Base-by-base conservation (phyloP, 1,284 basidiomycete genomes). In the Stygiomarasmius scandens region DNA sequence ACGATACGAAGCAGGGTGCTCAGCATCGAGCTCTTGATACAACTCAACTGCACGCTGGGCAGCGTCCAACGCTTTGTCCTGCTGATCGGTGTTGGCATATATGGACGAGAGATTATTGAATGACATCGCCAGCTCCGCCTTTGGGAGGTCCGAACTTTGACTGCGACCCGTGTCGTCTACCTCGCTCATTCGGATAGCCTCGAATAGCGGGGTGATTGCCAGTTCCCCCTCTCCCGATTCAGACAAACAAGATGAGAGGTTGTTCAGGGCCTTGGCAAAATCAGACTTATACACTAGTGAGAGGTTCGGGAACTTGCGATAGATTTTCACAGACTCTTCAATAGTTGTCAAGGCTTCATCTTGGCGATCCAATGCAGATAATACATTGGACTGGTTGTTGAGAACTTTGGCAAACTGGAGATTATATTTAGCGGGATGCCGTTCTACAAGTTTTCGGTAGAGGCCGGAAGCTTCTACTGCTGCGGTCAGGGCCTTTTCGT, bases 91-190 rank as follows among this genome's bases (percentile, higher is more conserved):
- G 19, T 45, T 49, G 25, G 32, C 25, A 10, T 41, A 44, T 25
- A 32, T 16, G 45, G n/a, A 20, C 10, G 48, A 56, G 36, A 51
- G 49, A 23, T 51, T 56, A 20, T 44, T 50, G 34, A 56, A 46
- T 6, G 55, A 50, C 24, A 43, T 29, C 9, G 55, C 55, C 10
- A 56, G 49, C 23, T 56, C 49, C 9, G 55, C 10, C 10, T 49
- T 48, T 32, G 46, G 49, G 2, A 44, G 23, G n/a, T 8, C 24
- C 10, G 54, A 19, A 19, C n/a, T 4, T 12, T 5, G n/a, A 16
- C 16, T 16, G 6, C 5, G 8, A 41, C 5, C 38, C 5, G 38
- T n/a, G n/a, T 16, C n/a, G n/a, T 41, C 16, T 41, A 4, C 14
- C 27, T n/a, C 32, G 29, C 9, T 48, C 19, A 16, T 19, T 12